Conservation (phyloP, 169 alveolate genomes). For the Besnoitia besnoiti region DNA sequence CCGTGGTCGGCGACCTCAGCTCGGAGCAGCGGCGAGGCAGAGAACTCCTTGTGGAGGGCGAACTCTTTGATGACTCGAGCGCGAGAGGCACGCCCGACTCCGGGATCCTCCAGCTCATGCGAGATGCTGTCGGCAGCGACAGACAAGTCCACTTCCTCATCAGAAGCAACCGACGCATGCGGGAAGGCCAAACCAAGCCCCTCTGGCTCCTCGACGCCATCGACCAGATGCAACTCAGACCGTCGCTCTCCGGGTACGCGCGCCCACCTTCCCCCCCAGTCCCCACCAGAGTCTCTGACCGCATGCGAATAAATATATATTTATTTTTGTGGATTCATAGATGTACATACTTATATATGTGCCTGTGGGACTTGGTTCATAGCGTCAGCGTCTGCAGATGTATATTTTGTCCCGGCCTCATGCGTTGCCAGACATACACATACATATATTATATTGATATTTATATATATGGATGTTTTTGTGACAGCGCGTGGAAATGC, state of each 20-base stretch:
- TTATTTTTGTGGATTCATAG: too few relatives aligned
- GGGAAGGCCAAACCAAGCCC: background rate
- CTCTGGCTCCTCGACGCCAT: slow-evolving; percentile 20
- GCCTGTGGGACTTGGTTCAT: too few relatives aligned
- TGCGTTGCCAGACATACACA: too few relatives aligned
- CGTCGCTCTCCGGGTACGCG: background rate
- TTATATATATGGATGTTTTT: too few relatives aligned
- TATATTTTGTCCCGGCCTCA: too few relatives aligned
- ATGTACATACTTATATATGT: too few relatives aligned
- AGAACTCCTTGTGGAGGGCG: background rate
- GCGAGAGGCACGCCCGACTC: background rate
- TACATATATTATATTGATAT: too few relatives aligned
- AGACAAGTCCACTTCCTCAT: background rate
- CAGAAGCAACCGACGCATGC: background rate
- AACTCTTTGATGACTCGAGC: background rate
- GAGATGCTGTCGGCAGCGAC: background rate
- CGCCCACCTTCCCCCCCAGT: too few relatives aligned
- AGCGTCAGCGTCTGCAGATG: too few relatives aligned
- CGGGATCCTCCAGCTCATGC: background rate
- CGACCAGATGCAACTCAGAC: slow-evolving; percentile 19
- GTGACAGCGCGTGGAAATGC: too few relatives aligned
- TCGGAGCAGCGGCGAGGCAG: background rate
- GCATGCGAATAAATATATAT: too few relatives aligned
- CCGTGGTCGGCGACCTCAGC: background rate
- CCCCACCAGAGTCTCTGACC: too few relatives aligned